Evolutionary conservation across 441 rosid species (phyloP).

Genomic region (Adansonia grandidieri): DNA sequence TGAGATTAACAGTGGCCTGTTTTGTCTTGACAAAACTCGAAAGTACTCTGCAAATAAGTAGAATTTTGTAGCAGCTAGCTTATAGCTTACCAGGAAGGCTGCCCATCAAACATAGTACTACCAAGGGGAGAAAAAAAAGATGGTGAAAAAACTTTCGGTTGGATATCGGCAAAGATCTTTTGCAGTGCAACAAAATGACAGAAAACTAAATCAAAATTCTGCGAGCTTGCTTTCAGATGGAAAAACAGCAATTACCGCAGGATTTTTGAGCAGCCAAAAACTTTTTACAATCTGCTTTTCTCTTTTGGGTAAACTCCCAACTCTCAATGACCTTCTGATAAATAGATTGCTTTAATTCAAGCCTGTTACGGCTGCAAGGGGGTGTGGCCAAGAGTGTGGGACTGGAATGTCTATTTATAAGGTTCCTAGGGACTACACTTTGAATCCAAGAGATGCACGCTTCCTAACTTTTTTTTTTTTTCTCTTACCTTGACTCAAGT

Average conservation of each 20-base stretch:
- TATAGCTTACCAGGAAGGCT: conserved; percentile 21
- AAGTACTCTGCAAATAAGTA: neutral
- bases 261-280: neutral
- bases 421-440: neutral
- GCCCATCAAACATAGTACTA: conserved; percentile 24
- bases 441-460: neutral
- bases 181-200: conserved; percentile 29
- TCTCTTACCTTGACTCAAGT: no score
- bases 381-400: neutral
- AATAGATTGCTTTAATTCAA: no score
- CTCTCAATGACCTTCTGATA: neutral
- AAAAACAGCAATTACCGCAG: conserved; percentile 12
- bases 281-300: neutral
- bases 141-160: conserved; percentile 19
- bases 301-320: neutral
- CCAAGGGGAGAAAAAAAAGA: conserved; percentile 17
- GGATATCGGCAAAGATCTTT: conserved; percentile 26
- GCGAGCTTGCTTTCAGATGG: conserved; percentile 6
- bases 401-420: conserved; percentile 6
- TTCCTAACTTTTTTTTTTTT: neutral
- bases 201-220: conserved; percentile 17
- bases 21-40: neutral
- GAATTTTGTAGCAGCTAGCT: neutral
- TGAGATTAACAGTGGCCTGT: neutral
- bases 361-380: no score